Evolutionary conservation across 2,329 filamentous ascomycete genomes (phyloP).

Genomic region (Mariannaea elegans): DNA sequence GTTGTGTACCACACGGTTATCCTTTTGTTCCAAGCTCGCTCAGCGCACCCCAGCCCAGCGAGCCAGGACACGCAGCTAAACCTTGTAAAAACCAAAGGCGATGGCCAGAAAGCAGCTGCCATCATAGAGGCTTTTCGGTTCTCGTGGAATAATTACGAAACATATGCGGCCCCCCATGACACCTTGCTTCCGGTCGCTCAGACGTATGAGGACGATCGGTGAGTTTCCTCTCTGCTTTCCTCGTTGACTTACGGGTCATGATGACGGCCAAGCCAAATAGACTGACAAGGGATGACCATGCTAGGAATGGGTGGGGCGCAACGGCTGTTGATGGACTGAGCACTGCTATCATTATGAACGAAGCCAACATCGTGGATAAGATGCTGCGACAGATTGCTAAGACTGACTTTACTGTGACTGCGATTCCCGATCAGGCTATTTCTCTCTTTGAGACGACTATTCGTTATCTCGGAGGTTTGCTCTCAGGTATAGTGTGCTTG

Average conservation of each 20-base stretch:
- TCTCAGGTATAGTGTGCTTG: slow-evolving; percentile 26
- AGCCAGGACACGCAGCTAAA: not conserved
- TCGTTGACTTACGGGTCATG: not conserved
- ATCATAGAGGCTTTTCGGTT: slow-evolving; percentile 26
- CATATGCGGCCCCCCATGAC: slow-evolving; percentile 29
- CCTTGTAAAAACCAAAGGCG: not conserved
- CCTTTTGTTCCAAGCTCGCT: not conserved
- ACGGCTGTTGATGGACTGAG: slow-evolving; percentile 33
- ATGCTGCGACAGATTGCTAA: slow-evolving; percentile 25
- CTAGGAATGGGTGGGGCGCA: slow-evolving; percentile 34
- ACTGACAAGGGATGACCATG: not conserved
- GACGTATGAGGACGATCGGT: slow-evolving; percentile 30
- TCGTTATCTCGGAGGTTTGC: slow-evolving; percentile 29
- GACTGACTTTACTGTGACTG: slow-evolving; percentile 27
- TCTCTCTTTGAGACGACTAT: slow-evolving; percentile 32
- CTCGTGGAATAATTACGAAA: slow-evolving; percentile 33
- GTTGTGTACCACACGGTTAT: not conserved
- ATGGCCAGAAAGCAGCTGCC: slow-evolving; percentile 19
- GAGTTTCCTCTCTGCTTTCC: not conserved
- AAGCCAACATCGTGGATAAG: slow-evolving; percentile 25
- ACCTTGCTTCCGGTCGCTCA: slow-evolving; percentile 22
- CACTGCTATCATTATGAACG: slow-evolving; percentile 32
- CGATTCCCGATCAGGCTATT: slow-evolving; percentile 8
- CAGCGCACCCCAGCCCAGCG: not conserved
- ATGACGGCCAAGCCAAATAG: too few relatives aligned